Conservation (phyloP, 2,329 filamentous ascomycete species). For the Ophiocordyceps unilateralis region DNA sequence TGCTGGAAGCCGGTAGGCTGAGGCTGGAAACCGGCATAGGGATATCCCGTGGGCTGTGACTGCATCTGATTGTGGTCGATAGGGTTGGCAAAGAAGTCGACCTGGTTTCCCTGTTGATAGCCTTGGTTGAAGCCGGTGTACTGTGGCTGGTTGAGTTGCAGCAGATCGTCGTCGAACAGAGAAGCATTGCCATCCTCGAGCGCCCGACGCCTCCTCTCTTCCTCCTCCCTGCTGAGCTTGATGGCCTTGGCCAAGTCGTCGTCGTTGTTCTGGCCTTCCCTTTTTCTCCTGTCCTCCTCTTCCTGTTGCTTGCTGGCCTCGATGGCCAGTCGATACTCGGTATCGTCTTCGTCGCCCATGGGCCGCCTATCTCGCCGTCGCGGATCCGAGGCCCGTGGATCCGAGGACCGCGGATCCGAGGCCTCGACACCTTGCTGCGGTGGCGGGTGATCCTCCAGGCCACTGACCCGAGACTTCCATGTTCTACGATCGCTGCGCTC, state of each 20-base stretch:
- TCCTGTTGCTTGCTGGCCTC: slow-evolving; percentile 93
- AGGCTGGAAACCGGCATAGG: slow-evolving; percentile 36
- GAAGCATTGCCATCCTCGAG: slow-evolving; percentile 73
- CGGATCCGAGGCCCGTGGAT: slow-evolving; percentile 20
- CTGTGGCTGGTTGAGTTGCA: slow-evolving; percentile 47
- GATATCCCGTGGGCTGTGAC: slow-evolving; percentile 63
- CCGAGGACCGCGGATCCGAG: slow-evolving; percentile 23
- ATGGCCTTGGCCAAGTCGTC: slow-evolving; percentile 91
- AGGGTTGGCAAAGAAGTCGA: slow-evolving; percentile 95
- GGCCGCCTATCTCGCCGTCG: slow-evolving; percentile 31
- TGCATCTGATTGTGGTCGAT: slow-evolving; percentile 61
- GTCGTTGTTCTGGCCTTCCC: slow-evolving; percentile 52
- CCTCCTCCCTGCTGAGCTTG: slow-evolving; percentile 84
- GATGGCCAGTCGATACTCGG: slow-evolving; percentile 77
- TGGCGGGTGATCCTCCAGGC: slow-evolving; percentile 64
- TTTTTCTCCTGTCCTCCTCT: slow-evolving; percentile 69
- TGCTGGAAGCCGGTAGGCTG: slow-evolving; percentile 32
- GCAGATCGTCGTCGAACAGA: slow-evolving; percentile 70
- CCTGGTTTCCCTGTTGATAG: slow-evolving; percentile 89
- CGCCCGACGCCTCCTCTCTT: slow-evolving; percentile 73
- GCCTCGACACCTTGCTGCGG: slow-evolving; percentile 7
- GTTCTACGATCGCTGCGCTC: slow-evolving; percentile 83
- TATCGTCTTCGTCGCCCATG: slow-evolving; percentile 62
- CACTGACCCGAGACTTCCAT: slow-evolving; percentile 93
- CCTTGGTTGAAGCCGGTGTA: slow-evolving; percentile 88